Conservation (phyloP, 805 yeast genomes). For the Lipomyces chichibuensis region DNA sequence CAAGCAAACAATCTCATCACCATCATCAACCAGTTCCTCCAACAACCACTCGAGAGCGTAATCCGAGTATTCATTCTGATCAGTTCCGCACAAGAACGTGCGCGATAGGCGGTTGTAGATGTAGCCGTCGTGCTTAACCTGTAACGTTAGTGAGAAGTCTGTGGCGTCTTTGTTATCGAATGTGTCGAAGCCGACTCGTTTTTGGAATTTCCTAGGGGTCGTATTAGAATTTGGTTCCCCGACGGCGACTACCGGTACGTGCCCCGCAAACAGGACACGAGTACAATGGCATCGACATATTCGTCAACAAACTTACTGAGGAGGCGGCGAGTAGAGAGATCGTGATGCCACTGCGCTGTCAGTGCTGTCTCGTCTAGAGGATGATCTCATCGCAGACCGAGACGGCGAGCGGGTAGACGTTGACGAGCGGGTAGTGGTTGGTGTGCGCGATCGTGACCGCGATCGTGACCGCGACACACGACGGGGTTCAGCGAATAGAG, state of each 20-base stretch:
- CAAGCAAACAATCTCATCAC: conserved; percentile 53
- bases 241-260: not conserved
- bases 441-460: not conserved
- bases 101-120: conserved; percentile 47
- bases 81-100: conserved; percentile 52
- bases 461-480: not conserved
- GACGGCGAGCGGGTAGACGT: not conserved
- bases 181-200: conserved; percentile 51
- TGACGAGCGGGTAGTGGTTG: not conserved
- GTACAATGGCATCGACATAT: not conserved
- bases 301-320: conserved; percentile 19
- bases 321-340: not conserved
- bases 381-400: conserved; percentile 8
- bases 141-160: conserved; percentile 47
- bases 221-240: conserved; percentile 4
- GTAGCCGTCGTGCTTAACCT: conserved; percentile 47
- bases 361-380: conserved; percentile 7
- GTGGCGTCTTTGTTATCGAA: conserved; percentile 46
- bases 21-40: conserved; percentile 50
- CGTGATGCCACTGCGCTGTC: conserved; percentile 1
- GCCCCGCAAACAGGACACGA: not conserved
- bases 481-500: not conserved
- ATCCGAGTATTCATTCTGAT: conserved; percentile 50
- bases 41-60: conserved; percentile 52
- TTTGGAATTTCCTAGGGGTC: conserved; percentile 37